Evolutionary conservation across 179 eudicot species (phyloP).

Genomic region (Spergularia azorica): DNA sequence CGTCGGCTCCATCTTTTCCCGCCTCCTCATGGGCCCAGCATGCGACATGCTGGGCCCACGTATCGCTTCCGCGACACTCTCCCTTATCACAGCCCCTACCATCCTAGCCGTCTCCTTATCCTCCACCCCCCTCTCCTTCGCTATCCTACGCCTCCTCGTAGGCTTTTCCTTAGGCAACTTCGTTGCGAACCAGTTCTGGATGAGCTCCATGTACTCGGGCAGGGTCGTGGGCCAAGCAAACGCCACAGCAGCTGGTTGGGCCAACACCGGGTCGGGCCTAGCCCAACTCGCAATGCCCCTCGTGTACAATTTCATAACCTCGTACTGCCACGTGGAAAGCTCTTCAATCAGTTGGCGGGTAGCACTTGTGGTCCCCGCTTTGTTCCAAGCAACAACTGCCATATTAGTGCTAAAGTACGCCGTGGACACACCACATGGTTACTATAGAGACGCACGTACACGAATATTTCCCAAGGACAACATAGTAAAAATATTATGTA

Average conservation of each 20-base stretch:
- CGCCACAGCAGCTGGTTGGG: slow-evolving; percentile 65
- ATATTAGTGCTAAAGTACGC: slow-evolving; percentile 38
- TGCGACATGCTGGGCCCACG: slow-evolving; percentile 61
- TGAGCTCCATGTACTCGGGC: slow-evolving; percentile 44
- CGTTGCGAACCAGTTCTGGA: slow-evolving; percentile 43
- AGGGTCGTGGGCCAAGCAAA: slow-evolving; percentile 49
- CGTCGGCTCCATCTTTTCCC: slow-evolving; percentile 53
- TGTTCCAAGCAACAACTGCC: slow-evolving; percentile 42
- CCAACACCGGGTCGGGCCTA: slow-evolving; percentile 53
- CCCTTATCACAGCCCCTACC: slow-evolving; percentile 52
- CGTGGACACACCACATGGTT: slow-evolving; percentile 47
- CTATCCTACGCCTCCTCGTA: slow-evolving; percentile 34
- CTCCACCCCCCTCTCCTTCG: slow-evolving; percentile 19
- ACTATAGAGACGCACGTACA: slow-evolving; percentile 19
- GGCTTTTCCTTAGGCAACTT: slow-evolving; percentile 49
- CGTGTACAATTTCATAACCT: slow-evolving; percentile 25
- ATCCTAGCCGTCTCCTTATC: slow-evolving; percentile 14
- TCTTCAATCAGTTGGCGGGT: slow-evolving; percentile 42
- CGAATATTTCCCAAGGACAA: not conserved
- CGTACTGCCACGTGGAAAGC: not conserved
- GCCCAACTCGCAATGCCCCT: slow-evolving; percentile 59
- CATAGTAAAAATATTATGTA: slow-evolving; percentile 15
- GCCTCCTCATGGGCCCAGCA: slow-evolving; percentile 57
- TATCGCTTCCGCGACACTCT: slow-evolving; percentile 42
- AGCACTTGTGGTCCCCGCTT: slow-evolving; percentile 43